Evolutionary conservation across 2,329 filamentous ascomycete species (phyloP), one percentile per base, ranked within the genome.

Genomic region (Aureobasidium musti): DNA sequence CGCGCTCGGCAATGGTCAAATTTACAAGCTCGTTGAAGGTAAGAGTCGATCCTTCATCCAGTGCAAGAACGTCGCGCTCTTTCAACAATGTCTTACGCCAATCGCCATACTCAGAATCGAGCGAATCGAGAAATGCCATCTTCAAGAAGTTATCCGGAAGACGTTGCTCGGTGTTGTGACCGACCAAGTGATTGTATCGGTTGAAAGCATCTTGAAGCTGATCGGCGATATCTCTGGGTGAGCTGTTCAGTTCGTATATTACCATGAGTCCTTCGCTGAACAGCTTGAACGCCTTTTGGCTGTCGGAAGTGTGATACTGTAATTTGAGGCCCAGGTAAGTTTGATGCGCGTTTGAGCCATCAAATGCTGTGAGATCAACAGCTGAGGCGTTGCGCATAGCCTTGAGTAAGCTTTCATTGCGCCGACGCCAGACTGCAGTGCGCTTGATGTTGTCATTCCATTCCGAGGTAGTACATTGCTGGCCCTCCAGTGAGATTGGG

Each of bases 91-190:
- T 5, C 5, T n/a, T 57, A 14, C 37, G 6, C 35, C 35, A 57
- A 11, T 43, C 53, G 3, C 2, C 5, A 11, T 57, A 57, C 21
- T 87, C 78, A n/a, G 79, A 82, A 8, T 81, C 80, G 72, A 83
- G 86, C 7, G 76, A 73, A 47, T 77, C 77, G 72, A 87, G 79
- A 13, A 57, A 43, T 1, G 14, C 21, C 37, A 57, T 14, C 30
- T 57, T 57, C 35, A 57, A 13, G 3, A 28, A 57, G 37, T 41
- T 57, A 13, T 41, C 37, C 7, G 53, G 53, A 26, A 57, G 53
- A 19, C 35, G 53, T 7, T 57, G 53, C 3, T 26, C 21, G 13
- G 5, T n/a, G 28, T 41, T n/a, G 23, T 30, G 21, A 17, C 35
- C 35, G 14, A 57, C 21, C 11, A 57, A 7, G 1, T 43, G 10